Evolutionary conservation across 106 monocot genomes (phyloP).

Genomic region (Vanilla planifolia): DNA sequence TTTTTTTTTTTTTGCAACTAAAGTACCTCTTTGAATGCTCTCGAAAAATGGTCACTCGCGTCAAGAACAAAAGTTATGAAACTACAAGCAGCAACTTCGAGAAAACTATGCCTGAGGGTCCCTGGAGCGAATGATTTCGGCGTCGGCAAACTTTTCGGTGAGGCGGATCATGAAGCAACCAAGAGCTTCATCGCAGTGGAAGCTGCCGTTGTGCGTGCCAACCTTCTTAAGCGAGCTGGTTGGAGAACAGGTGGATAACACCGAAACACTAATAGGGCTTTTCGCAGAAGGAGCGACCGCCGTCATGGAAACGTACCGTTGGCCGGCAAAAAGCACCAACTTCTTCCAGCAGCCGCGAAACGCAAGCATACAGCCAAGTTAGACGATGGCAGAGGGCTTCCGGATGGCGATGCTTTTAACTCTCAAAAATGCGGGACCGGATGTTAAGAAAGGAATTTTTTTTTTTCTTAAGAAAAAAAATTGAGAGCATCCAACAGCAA

Average conservation of each 20-base stretch:
- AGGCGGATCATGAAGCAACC: constrained; percentile 92
- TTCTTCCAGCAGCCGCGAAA: background rate
- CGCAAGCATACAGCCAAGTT: background rate
- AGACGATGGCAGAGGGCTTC: too few species aligned
- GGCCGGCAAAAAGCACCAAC: background rate
- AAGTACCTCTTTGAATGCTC: background rate
- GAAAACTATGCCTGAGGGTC: constrained; percentile 13
- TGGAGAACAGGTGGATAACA: constrained; percentile 25
- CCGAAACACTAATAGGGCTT: background rate
- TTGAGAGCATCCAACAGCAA: too few species aligned
- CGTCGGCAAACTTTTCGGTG: constrained; percentile 58
- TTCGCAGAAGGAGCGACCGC: constrained; percentile 2
- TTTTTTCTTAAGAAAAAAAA: too few species aligned
- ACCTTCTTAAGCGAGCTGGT: constrained; percentile 25
- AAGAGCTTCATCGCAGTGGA: constrained; percentile 97
- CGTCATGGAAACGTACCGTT: constrained; percentile 5
- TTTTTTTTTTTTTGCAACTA: too few species aligned
- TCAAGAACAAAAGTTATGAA: background rate
- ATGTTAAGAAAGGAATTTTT: too few species aligned
- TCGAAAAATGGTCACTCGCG: background rate
- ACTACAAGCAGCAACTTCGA: background rate
- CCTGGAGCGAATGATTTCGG: constrained; percentile 67
- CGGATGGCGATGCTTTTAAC: too few species aligned
- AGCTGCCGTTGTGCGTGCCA: constrained; percentile 88
- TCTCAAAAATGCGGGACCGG: too few species aligned